Evolutionary conservation across 2,329 filamentous ascomycete genomes (phyloP).

Genomic region (Penicillium crustosum): DNA sequence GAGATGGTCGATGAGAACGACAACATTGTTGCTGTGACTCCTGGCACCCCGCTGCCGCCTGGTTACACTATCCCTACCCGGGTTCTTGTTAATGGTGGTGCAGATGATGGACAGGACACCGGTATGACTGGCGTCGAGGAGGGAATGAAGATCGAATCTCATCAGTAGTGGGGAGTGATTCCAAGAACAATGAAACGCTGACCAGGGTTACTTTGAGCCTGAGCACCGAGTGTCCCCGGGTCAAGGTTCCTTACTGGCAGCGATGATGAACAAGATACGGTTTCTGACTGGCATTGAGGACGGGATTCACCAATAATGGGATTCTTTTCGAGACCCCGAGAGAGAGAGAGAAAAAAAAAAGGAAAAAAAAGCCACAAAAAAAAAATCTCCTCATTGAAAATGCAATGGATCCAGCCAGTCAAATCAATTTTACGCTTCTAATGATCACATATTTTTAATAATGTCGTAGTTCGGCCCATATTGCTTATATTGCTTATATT

Average conservation of each 20-base stretch:
- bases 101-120: constrained; percentile 29
- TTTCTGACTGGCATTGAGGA: neutral
- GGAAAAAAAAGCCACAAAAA: neutral
- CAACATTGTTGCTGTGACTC: constrained; percentile 80
- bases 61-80: constrained; percentile 62
- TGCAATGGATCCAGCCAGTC: neutral
- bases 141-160: constrained; percentile 26
- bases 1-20: constrained; percentile 95
- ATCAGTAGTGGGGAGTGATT: constrained; percentile 17
- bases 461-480: neutral
- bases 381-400: neutral
- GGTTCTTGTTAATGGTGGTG: constrained; percentile 57
- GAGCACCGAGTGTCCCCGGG: neutral
- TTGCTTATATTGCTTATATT: too few species aligned
- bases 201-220: neutral
- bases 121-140: constrained; percentile 37
- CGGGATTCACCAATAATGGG: neutral
- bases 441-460: neutral
- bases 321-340: neutral
- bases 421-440: constrained; percentile 5
- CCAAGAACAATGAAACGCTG: neutral
- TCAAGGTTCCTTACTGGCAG: neutral
- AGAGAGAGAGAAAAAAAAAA: neutral
- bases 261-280: neutral
- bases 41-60: constrained; percentile 65